A percentile compares a stretch with the other conserved stretches of the same genome.
These are phyloP conservation scores for Capronia americana DNA, from an alignment of 2,329 filamentous ascomycete species.

Conservation along the genomic window DNA sequence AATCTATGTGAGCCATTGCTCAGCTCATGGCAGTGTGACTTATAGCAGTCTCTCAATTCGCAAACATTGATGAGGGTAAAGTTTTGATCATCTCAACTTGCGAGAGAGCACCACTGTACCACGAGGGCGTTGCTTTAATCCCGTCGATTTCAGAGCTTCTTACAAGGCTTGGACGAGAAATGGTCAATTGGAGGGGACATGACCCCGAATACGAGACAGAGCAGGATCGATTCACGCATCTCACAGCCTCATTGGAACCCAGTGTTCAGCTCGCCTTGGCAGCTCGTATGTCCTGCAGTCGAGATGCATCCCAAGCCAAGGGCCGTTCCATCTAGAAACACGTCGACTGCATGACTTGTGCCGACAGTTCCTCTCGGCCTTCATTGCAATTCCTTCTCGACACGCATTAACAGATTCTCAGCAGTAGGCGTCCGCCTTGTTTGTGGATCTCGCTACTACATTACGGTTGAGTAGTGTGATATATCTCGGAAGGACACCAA, in stretches of 20 bases:
- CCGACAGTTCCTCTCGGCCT: neutral
- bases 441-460: no score
- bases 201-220: neutral
- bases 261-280: neutral
- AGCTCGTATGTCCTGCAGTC: neutral
- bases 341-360: neutral
- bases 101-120: neutral
- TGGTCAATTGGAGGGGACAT: neutral
- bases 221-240: neutral
- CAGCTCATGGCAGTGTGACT: neutral
- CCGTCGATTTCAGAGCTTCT: neutral
- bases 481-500: no score
- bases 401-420: no score
- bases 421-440: no score
- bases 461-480: no score
- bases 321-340: neutral
- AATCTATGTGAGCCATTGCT: slow-evolving; percentile 4
- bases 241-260: neutral
- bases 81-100: neutral
- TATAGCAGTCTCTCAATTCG: neutral
- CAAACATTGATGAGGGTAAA: neutral
- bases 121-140: neutral
- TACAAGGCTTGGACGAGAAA: neutral
- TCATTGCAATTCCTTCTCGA: no score
- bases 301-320: neutral